Conservation (phyloP, 768 basidiomycete genomes). For the Russula lepida region DNA sequence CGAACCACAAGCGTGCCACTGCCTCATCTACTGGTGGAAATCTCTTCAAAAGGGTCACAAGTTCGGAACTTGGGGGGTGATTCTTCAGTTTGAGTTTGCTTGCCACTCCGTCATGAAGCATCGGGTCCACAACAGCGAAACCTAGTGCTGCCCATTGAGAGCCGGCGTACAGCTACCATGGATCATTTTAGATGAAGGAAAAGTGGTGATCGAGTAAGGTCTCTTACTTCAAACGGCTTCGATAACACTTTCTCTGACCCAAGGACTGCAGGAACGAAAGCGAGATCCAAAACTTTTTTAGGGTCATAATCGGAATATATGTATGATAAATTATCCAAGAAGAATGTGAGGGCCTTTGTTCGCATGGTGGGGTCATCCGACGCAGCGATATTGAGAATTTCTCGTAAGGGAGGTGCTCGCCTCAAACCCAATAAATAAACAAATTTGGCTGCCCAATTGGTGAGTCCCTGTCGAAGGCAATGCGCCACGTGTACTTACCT, state of each 20-base stretch:
- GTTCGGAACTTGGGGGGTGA: conserved; percentile 54
- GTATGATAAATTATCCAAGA: conserved; percentile 61
- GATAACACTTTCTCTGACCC: conserved; percentile 45
- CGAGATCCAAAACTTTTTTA: conserved; percentile 42
- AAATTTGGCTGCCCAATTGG: conserved; percentile 54
- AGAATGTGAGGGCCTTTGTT: conserved; percentile 66
- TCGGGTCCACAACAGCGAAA: conserved; percentile 57
- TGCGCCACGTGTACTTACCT: conserved; percentile 39
- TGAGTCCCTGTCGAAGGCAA: background rate
- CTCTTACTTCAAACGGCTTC: conserved; percentile 53
- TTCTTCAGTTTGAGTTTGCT: conserved; percentile 59
- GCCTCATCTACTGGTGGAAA: conserved; percentile 48
- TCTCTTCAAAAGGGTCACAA: conserved; percentile 51
- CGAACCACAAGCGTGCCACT: conserved; percentile 60
- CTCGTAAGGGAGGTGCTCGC: conserved; percentile 57
- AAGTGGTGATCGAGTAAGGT: background rate
- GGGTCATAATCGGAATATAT: conserved; percentile 55
- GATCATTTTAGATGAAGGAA: background rate
- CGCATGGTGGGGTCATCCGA: conserved; percentile 42
- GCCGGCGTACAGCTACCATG: conserved; percentile 56
- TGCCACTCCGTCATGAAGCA: conserved; percentile 41
- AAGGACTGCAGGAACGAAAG: conserved; percentile 73
- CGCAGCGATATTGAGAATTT: conserved; percentile 62
- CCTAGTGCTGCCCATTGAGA: conserved; percentile 63
- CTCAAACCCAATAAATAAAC: conserved; percentile 63